Conservation (phyloP, 495 filamentous ascomycete species). For the Venustampulla echinocandica region DNA sequence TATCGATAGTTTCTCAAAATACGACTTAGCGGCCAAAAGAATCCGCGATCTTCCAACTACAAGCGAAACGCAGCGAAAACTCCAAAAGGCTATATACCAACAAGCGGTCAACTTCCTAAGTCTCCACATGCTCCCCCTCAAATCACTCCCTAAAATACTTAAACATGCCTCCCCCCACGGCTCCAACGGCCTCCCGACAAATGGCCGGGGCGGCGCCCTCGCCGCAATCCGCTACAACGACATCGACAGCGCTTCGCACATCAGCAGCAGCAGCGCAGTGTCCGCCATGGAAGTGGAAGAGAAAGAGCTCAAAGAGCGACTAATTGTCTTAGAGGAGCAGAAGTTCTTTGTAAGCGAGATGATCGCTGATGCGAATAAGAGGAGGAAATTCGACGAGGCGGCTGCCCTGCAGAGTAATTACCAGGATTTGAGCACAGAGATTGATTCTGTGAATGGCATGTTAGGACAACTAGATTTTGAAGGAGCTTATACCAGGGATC, state of each 20-base stretch:
- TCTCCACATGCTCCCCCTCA: slow-evolving; percentile 85
- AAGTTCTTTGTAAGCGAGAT: slow-evolving; percentile 85
- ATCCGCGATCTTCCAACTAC: slow-evolving; percentile 68
- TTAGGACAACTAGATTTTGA: slow-evolving; percentile 50
- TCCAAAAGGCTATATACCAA: slow-evolving; percentile 81
- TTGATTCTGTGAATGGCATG: slow-evolving; percentile 52
- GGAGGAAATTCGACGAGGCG: slow-evolving; percentile 85
- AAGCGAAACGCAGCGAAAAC: slow-evolving; percentile 60
- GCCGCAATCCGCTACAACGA: slow-evolving; percentile 53
- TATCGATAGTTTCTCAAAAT: slow-evolving; percentile 84
- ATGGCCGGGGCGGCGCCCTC: slow-evolving; percentile 35
- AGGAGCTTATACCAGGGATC: slow-evolving; percentile 32
- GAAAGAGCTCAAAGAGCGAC: slow-evolving; percentile 69
- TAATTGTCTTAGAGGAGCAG: slow-evolving; percentile 93
- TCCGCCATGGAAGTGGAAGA: slow-evolving; percentile 77
- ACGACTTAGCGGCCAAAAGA: slow-evolving; percentile 73
- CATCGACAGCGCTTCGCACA: slow-evolving; percentile 51
- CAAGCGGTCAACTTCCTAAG: slow-evolving; percentile 80
- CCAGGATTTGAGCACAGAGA: slow-evolving; percentile 77
- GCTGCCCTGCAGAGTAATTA: slow-evolving; percentile 68
- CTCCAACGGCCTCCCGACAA: slow-evolving; percentile 9
- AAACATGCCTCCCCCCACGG: slow-evolving; percentile 45
- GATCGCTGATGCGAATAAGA: slow-evolving; percentile 71
- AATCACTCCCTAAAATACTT: slow-evolving; percentile 73
- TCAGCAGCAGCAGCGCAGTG: slow-evolving; percentile 50